Base-by-base conservation (phyloP, 1,284 basidiomycete genomes). In the Tremellales sp. region DNA sequence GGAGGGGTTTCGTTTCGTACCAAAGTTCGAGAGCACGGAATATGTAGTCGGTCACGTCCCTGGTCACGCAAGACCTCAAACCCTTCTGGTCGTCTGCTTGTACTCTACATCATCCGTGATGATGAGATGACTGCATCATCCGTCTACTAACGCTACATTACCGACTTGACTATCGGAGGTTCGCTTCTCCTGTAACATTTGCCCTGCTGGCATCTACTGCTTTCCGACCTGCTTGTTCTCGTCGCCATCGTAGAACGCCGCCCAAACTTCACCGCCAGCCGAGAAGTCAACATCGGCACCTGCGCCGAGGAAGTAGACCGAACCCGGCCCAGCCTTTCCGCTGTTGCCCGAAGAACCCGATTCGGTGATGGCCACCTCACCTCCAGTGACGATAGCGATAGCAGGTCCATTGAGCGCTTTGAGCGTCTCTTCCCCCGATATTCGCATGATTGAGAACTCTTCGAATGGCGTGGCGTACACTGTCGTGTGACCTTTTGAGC, bases 181-280 rank as follows among this genome's bases (percentile, higher is more conserved):
- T n/a, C n/a, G n/a, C n/a, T n/a, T n/a, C n/a, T n/a, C n/a, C n/a
- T n/a, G n/a, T n/a, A n/a, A n/a, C n/a, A n/a, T n/a, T n/a, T n/a
- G n/a, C 27, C n/a, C n/a, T n/a, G n/a, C n/a, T n/a, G n/a, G n/a
- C n/a, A n/a, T n/a, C n/a, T 47, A 59, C 43, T 56, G 53, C 23
- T 45, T n/a, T 7, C 57, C 57, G 25, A 56, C 57, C 46, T 59
- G 53, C 19, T 48, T 49, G 36, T 57, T 46, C 24, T 40, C 29
- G 42, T 57, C 53, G 23, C 53, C 59, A 49, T 67, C 64, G 43
- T 61, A 67, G 42, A 67, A 67, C 25, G 63, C 64, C 45, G 59
- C 58, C 65, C 65, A 67, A 24, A 60, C 54, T 40, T 63, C 58
- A 3, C 58, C 58, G 2, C 52, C 52, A 1, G 49, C 51, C 5